A percentile compares a stretch with the other conserved stretches of the same genome.
These are phyloP conservation scores for Naganishia albida DNA, from an alignment of 1,284 basidiomycete genomes.

Conservation along the genomic window DNA sequence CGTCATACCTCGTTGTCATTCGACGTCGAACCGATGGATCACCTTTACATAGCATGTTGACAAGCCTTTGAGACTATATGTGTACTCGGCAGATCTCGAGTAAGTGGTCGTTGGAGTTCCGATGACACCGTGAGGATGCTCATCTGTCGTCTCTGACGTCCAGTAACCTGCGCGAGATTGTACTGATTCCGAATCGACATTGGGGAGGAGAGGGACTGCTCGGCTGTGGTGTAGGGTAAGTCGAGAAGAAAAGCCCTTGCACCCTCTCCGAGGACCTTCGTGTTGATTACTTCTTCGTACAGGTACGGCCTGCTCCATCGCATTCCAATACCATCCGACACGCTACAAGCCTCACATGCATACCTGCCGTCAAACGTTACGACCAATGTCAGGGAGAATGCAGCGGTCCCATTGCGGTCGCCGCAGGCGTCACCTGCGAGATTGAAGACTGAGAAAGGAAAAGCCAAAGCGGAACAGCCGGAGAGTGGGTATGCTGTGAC, in stretches of 20 bases:
- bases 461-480: neutral
- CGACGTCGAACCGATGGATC: constrained; percentile 28
- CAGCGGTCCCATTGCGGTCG: neutral
- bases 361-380: constrained; percentile 13
- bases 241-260: neutral
- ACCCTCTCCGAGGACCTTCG: neutral
- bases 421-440: constrained; percentile 8
- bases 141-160: constrained; percentile 11
- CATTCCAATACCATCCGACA: constrained; percentile 64
- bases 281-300: neutral
- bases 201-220: constrained; percentile 94
- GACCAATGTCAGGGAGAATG: neutral
- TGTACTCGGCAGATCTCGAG: constrained; percentile 98
- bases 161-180: constrained; percentile 86
- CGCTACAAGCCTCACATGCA: constrained; percentile 29
- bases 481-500: constrained; percentile 12
- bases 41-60: constrained; percentile 71
- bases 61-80: constrained; percentile 87
- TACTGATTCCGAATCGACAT: constrained; percentile 87
- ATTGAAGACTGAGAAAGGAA: constrained; percentile 13
- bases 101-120: constrained; percentile 56
- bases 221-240: constrained; percentile 87
- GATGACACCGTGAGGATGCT: neutral
- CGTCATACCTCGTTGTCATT: neutral
- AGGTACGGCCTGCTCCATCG: constrained; percentile 78